Conservation (phyloP, 1,139 yeast genomes). For the Pichia cactophila region DNA sequence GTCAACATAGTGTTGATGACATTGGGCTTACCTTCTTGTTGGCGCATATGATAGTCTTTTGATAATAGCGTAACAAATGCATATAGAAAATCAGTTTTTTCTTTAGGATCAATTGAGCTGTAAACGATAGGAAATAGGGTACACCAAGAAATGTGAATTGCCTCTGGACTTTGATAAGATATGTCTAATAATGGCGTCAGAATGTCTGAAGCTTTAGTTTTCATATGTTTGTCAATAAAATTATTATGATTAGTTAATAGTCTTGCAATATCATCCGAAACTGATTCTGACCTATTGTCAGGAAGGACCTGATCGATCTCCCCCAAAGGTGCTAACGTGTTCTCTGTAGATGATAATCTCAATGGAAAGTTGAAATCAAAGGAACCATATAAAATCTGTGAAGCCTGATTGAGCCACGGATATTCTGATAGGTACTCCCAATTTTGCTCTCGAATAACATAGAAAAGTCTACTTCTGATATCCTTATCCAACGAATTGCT, state of each 20-base stretch:
- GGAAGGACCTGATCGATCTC: constrained; percentile 36
- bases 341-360: constrained; percentile 40
- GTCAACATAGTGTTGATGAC: constrained; percentile 79
- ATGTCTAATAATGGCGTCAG: constrained; percentile 70
- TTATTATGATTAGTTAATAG: constrained; percentile 44
- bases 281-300: constrained; percentile 2
- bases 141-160: constrained; percentile 82
- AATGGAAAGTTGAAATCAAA: constrained; percentile 48
- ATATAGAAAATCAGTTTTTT: constrained; percentile 75
- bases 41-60: constrained; percentile 86
- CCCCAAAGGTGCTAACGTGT: constrained; percentile 48
- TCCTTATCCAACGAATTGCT: constrained; percentile 76
- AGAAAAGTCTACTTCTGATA: constrained; percentile 70
- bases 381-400: constrained; percentile 78
- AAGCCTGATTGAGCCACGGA: constrained; percentile 92
- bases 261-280: constrained; percentile 20
- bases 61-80: constrained; percentile 72
- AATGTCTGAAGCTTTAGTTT: constrained; percentile 50
- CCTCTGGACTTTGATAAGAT: constrained; percentile 73
- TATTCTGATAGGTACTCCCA: constrained; percentile 95
- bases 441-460: constrained; percentile 84
- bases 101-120: constrained; percentile 64
- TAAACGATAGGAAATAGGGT: constrained; percentile 77
- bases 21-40: constrained; percentile 79
- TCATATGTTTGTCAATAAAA: constrained; percentile 33